Evolutionary conservation across 768 basidiomycete species (phyloP), one percentile per base, ranked within the genome.

Genomic region (Mycena sanguinolenta): DNA sequence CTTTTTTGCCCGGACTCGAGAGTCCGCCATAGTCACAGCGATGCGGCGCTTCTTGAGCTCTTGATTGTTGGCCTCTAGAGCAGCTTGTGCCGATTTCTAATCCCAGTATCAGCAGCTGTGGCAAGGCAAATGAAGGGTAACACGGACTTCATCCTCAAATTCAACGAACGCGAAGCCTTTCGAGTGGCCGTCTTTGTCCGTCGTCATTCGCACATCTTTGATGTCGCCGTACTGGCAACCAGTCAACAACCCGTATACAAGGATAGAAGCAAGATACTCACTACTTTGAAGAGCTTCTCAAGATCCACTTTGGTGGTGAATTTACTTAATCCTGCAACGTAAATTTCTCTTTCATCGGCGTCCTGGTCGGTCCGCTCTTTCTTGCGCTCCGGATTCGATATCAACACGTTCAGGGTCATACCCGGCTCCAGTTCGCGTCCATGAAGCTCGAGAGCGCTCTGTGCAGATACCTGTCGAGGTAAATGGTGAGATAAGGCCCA

Each of bases 121-220:
- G 12, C 23, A 34, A 28, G 12, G 27, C 46, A 27, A 25, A 25
- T 23, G 46, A 46, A 67, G 7, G n/a, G n/a, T 16, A 58, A 6
- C 8, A 75, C 86, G 54, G 69, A 95, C 97, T 84, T 94, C 91
- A 23, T 89, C 85, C 69, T 93, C 92, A 76, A 94, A 99, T 77
- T 98, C 96, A 36, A 99, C 84, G 75, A 99, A 99, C 0, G 94
- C 97, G 76, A 95, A 97, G 1, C 98, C 97, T 77, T 90, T 96
- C 34, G 86, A 86, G 58, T 88, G 84, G 0, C 91, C 91, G 52
- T 88, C 86, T 38, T 92, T 87, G 67, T 96, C 95, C 60, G 88
- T 82, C 2, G 90, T 89, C 77, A 98, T 85, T 64, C 96, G 89
- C 46, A 98, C 86, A 25, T 93, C 92, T 78, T 94, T 95, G 73